Conservation (phyloP, 2,329 filamentous ascomycete genomes). For the Pestalotiopsis sp. region DNA sequence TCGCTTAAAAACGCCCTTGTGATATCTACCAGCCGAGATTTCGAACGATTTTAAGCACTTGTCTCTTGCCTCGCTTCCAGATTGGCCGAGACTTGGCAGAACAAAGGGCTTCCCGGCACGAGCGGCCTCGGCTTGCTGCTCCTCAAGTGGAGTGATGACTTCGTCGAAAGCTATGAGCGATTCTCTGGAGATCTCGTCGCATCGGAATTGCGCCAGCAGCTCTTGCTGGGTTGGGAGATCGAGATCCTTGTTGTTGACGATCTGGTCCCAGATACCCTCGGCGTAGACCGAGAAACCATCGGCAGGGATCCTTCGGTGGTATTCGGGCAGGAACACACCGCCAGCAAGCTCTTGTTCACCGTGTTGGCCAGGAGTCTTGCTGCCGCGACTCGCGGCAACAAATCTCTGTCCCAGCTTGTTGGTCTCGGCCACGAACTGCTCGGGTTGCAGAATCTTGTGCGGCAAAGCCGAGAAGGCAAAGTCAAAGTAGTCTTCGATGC, state of each 20-base stretch:
- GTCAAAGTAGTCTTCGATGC: constrained; percentile 97
- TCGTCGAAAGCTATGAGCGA: constrained; percentile 84
- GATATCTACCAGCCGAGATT: constrained; percentile 87
- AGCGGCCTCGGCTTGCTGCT: constrained; percentile 76
- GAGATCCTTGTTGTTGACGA: constrained; percentile 97
- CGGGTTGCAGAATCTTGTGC: constrained; percentile 94
- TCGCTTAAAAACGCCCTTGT: constrained; percentile 89
- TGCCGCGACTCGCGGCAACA: constrained; percentile 75
- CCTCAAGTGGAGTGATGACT: constrained; percentile 81
- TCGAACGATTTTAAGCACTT: constrained; percentile 85
- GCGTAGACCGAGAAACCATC: constrained; percentile 97
- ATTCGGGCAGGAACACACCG: constrained; percentile 88
- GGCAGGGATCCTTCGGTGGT: constrained; percentile 92
- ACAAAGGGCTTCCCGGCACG: constrained; percentile 74
- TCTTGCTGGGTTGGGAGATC: constrained; percentile 97
- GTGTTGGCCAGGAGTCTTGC: constrained; percentile 60
- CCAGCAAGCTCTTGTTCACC: constrained; percentile 75
- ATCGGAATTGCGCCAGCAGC: constrained; percentile 93
- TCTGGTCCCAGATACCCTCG: constrained; percentile 95
- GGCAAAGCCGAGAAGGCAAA: constrained; percentile 95
- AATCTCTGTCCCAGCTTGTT: constrained; percentile 81
- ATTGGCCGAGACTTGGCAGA: constrained; percentile 72
- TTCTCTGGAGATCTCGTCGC: constrained; percentile 93
- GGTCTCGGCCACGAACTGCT: constrained; percentile 84
- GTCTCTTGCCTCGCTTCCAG: constrained; percentile 71